These are phyloP conservation scores for Maudiozyma barnettii DNA, from an alignment of 805 yeast species.

Conservation along the genomic window DNA sequence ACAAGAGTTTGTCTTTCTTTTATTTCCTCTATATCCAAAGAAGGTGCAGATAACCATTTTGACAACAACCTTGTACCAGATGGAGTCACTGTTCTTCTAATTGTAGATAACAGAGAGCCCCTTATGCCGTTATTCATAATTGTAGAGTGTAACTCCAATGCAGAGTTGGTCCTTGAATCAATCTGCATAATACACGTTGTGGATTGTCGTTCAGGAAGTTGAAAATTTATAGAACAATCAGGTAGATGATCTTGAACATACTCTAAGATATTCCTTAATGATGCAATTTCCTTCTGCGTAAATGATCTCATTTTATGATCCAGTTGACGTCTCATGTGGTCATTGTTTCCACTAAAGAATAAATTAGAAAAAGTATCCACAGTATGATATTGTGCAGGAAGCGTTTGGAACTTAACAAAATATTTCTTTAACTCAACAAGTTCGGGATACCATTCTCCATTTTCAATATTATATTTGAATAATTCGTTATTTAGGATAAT, in stretches of 20 bases:
- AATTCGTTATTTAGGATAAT: constrained; percentile 48
- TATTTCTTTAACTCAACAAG: constrained; percentile 50
- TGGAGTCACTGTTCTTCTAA: constrained; percentile 66
- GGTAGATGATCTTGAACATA: constrained; percentile 72
- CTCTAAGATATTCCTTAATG: constrained; percentile 54
- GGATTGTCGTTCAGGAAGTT: constrained; percentile 52
- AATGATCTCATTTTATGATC: constrained; percentile 24
- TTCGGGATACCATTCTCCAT: constrained; percentile 48
- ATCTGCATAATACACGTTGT: constrained; percentile 55
- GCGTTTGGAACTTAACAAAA: constrained; percentile 43
- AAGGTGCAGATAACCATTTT: constrained; percentile 78
- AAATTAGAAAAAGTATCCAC: constrained; percentile 31
- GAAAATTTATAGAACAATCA: constrained; percentile 49
- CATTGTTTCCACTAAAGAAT: constrained; percentile 26
- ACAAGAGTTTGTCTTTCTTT: constrained; percentile 46
- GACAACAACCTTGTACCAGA: constrained; percentile 74
- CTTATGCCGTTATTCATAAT: constrained; percentile 45
- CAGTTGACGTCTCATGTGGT: constrained; percentile 19
- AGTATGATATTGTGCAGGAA: constrained; percentile 34
- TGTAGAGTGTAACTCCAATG: constrained; percentile 60
- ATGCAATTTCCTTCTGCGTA: constrained; percentile 42
- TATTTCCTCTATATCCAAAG: constrained; percentile 49
- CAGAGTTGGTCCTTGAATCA: constrained; percentile 70
- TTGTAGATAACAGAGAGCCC: constrained; percentile 64
- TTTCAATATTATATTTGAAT: constrained; percentile 31